Conservation (phyloP, 2,329 filamentous ascomycete genomes). For the Didymella pinodella region DNA sequence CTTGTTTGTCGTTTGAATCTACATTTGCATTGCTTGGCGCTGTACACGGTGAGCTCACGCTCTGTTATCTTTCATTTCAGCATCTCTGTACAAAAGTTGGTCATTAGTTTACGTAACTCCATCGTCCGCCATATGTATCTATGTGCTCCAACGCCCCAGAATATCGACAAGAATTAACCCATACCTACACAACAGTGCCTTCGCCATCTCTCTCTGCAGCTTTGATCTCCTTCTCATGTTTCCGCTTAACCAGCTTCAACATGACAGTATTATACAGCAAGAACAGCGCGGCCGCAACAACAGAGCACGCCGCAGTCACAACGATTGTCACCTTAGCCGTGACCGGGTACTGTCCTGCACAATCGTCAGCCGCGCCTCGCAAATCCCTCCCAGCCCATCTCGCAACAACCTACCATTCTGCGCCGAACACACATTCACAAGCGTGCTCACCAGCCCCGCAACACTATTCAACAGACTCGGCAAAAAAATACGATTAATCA, state of each 20-base stretch:
- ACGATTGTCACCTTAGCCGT: slow-evolving; percentile 54
- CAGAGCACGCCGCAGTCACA: slow-evolving; percentile 47
- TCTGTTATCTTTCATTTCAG: neutral
- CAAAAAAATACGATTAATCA: slow-evolving; percentile 61
- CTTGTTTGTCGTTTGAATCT: neutral
- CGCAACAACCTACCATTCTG: slow-evolving; percentile 51
- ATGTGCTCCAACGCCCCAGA: neutral
- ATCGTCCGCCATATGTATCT: neutral
- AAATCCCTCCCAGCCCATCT: no score
- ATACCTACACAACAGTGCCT: neutral
- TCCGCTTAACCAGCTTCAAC: slow-evolving; percentile 43
- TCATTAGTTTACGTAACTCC: neutral
- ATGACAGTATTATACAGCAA: slow-evolving; percentile 50
- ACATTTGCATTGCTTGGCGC: slow-evolving; percentile 10
- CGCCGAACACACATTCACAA: slow-evolving; percentile 61
- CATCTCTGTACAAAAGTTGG: neutral
- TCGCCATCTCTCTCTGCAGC: slow-evolving; percentile 23
- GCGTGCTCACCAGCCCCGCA: slow-evolving; percentile 60
- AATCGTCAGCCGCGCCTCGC: neutral
- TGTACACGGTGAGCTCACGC: slow-evolving; percentile 6
- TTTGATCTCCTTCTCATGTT: slow-evolving; percentile 41
- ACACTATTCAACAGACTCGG: slow-evolving; percentile 55
- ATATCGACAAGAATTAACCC: neutral
- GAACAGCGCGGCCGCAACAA: slow-evolving; percentile 44
- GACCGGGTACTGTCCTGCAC: slow-evolving; percentile 40